Conservation (phyloP, 495 filamentous ascomycete genomes). For the Chlorociboria aeruginascens region DNA sequence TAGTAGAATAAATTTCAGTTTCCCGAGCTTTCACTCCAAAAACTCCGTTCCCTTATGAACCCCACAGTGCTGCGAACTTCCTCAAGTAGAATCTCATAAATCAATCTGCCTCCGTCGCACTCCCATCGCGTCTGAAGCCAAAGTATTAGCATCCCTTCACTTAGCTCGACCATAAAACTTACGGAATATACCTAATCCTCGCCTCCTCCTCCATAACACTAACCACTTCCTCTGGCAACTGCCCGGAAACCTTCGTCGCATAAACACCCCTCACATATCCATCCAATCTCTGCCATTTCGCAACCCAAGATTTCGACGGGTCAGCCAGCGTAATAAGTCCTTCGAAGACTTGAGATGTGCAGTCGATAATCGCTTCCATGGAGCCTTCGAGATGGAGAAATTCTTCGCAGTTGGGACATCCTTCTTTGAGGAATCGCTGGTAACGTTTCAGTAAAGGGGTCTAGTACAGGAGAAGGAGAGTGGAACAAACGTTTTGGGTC, state of each 20-base stretch:
- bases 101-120: constrained; percentile 30
- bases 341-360: constrained; percentile 91
- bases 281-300: constrained; percentile 87
- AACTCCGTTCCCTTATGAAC: constrained; percentile 8
- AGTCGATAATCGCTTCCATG: constrained; percentile 71
- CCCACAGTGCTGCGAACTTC: neutral
- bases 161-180: constrained; percentile 17
- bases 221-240: constrained; percentile 50
- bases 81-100: neutral
- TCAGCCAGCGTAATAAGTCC: constrained; percentile 74
- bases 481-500: constrained; percentile 48
- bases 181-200: constrained; percentile 59
- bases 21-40: constrained; percentile 5
- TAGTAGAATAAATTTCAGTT: constrained; percentile 6
- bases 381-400: constrained; percentile 73
- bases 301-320: constrained; percentile 74
- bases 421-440: constrained; percentile 68
- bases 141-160: constrained; percentile 1
- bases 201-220: constrained; percentile 53
- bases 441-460: neutral
- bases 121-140: constrained; percentile 33
- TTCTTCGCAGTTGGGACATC: constrained; percentile 93
- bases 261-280: constrained; percentile 78
- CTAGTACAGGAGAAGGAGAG: constrained; percentile 4
- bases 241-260: constrained; percentile 81